Evolutionary conservation across 192 early-diverging fungal species (phyloP).

Genomic region (Coemansia biformis): DNA sequence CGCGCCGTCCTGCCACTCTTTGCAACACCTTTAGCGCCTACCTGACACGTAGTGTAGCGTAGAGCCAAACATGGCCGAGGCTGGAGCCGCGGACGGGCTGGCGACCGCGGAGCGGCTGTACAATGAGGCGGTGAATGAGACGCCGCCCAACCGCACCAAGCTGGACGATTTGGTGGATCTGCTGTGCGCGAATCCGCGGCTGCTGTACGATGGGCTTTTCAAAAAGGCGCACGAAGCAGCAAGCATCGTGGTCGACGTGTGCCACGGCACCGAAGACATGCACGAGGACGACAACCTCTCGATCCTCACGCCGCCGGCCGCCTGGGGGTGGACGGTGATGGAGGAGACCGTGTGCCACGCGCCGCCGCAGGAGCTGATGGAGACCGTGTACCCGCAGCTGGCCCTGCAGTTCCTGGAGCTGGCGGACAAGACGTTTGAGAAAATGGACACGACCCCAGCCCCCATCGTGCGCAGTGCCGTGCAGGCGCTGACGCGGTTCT

Average conservation of each 20-base stretch:
- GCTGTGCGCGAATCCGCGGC: conserved; percentile 23
- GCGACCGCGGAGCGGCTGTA: conserved; percentile 18
- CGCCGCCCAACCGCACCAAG: conserved; percentile 43
- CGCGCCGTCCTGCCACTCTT: too few relatives aligned
- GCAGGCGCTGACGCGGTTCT: conserved; percentile 41
- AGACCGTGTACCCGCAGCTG: conserved; percentile 24
- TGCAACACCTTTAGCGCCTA: too few relatives aligned
- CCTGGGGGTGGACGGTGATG: conserved; percentile 49
- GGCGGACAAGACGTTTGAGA: conserved; percentile 17
- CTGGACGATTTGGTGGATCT: conserved; percentile 38
- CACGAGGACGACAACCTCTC: conserved; percentile 27
- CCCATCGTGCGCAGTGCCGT: conserved; percentile 35
- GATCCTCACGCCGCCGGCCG: conserved; percentile 39
- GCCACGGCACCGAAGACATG: conserved; percentile 4
- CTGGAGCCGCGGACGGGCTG: neutral
- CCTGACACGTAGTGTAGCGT: too few relatives aligned
- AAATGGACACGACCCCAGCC: conserved; percentile 26
- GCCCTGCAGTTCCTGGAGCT: conserved; percentile 24
- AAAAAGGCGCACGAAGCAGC: conserved; percentile 33
- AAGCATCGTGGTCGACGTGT: conserved; percentile 19
- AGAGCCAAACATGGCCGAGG: neutral
- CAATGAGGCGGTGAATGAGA: conserved; percentile 29
- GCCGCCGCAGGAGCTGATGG: conserved; percentile 17
- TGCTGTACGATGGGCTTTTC: conserved; percentile 35
- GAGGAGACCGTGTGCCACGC: conserved; percentile 33